Evolutionary conservation across 148 eudicot genomes (phyloP).

Genomic region (Euryodendron excelsum): DNA sequence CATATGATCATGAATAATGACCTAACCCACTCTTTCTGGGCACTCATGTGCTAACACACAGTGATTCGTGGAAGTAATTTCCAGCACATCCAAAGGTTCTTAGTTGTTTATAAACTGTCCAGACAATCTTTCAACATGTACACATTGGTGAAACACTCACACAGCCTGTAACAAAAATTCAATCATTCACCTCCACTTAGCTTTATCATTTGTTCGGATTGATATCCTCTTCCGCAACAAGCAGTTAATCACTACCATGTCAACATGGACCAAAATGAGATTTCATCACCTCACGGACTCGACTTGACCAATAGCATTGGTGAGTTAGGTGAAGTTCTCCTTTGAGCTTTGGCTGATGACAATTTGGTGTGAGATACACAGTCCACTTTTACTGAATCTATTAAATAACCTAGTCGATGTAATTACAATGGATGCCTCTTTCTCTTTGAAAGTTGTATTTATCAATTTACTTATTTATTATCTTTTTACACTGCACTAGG

Average conservation of each 20-base stretch:
- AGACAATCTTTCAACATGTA: too few relatives aligned
- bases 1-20: too few relatives aligned
- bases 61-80: not conserved
- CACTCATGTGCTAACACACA: too few relatives aligned
- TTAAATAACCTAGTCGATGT: not conserved
- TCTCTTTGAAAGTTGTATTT: not conserved
- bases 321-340: not conserved
- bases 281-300: not conserved
- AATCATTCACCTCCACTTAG: not conserved
- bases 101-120: not conserved
- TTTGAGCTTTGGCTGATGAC: not conserved
- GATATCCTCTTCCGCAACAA: not conserved
- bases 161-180: not conserved
- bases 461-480: not conserved
- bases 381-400: not conserved
- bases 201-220: not conserved
- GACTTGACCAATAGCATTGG: not conserved
- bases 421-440: not conserved
- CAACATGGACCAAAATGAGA: not conserved
- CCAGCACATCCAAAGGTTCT: not conserved
- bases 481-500: not conserved
- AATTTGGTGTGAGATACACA: not conserved
- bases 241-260: not conserved
- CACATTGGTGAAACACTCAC: not conserved
- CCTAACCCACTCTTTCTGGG: not conserved